Evolutionary conservation across 331 rosid species (phyloP).

Genomic region (Arachis monticola): DNA sequence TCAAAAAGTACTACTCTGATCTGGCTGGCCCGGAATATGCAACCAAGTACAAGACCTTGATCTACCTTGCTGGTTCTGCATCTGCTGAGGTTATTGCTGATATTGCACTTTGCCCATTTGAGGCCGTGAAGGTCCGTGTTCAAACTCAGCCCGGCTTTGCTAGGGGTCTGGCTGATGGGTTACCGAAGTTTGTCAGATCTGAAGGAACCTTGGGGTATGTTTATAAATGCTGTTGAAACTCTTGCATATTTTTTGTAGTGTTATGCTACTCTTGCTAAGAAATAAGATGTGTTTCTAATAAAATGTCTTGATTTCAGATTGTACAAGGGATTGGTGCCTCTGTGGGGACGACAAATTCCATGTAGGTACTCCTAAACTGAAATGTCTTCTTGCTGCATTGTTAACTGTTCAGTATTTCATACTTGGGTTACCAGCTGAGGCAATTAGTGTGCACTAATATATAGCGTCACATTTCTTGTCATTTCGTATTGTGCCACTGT

Average conservation of each 20-base stretch:
- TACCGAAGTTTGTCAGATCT: constrained; percentile 84
- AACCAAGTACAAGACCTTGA: constrained; percentile 90
- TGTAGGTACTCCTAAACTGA: constrained; percentile 53
- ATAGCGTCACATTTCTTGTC: too few species aligned
- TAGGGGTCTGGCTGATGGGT: constrained; percentile 86
- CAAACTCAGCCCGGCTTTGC: constrained; percentile 99
- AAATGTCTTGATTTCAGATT: constrained; percentile 59
- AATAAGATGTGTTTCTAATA: constrained; percentile 29
- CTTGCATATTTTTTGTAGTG: constrained; percentile 5
- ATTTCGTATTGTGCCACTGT: too few species aligned
- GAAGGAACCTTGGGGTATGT: constrained; percentile 90
- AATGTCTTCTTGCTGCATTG: not conserved
- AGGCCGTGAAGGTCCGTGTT: constrained; percentile 98
- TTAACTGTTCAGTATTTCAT: constrained; percentile 1
- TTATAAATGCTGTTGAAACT: not conserved
- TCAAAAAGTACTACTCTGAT: constrained; percentile 94
- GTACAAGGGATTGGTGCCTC: constrained; percentile 95
- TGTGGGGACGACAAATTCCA: constrained; percentile 99
- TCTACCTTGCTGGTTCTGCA: constrained; percentile 98
- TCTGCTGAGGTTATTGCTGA: constrained; percentile 97
- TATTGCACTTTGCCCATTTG: constrained; percentile 92
- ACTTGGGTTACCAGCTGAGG: not conserved
- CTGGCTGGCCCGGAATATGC: constrained; percentile 96
- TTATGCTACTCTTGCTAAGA: constrained; percentile 6
- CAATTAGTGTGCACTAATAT: too few species aligned